phyloP scores from a whole-genome alignment of 2,329 filamentous ascomycete genomes.

The Xylariomycetidae sp. region DNA sequence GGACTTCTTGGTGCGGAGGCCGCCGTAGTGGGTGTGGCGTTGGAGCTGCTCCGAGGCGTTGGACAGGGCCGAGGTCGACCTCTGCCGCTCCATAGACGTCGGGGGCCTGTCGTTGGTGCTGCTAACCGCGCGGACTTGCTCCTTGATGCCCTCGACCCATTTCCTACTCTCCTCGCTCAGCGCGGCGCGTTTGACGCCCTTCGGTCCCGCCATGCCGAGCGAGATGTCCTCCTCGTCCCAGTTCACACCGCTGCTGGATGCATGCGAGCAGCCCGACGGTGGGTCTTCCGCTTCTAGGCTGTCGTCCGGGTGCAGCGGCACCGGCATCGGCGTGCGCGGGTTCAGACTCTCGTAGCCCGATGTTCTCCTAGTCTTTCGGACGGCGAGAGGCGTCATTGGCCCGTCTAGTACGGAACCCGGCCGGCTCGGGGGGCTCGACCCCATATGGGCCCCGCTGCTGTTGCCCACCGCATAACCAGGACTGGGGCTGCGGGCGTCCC shows the following conservation, averaged over 20 bases:
- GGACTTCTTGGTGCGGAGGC: too few species aligned
- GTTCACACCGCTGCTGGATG: constrained; percentile 48
- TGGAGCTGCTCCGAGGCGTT: too few species aligned
- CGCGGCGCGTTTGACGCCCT: constrained; percentile 54
- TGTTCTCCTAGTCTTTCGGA: constrained; percentile 49
- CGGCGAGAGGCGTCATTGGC: constrained; percentile 41
- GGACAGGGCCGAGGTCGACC: too few species aligned
- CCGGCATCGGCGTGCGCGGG: constrained; percentile 36
- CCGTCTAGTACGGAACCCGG: constrained; percentile 34
- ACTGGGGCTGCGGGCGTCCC: constrained; percentile 41
- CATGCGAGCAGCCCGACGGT: too few species aligned
- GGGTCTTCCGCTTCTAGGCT: constrained; percentile 42
- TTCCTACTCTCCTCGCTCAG: constrained; percentile 68
- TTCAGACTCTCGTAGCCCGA: constrained; percentile 28
- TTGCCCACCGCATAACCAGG: too few species aligned
- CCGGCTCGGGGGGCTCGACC: constrained; percentile 37
- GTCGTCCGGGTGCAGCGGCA: constrained; percentile 38
- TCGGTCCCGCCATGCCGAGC: constrained; percentile 66
- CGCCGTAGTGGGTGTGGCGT: too few species aligned
- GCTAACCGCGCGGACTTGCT: constrained; percentile 67
- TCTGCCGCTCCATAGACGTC: too few species aligned
- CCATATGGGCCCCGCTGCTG: constrained; percentile 19
- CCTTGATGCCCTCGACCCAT: constrained; percentile 80
- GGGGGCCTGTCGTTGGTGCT: too few species aligned
- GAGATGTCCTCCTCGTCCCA: constrained; percentile 56